A percentile compares a stretch with the other conserved stretches of the same genome.
Evolutionary conservation across 805 yeast species (phyloP).

Genomic region (Teunomyces aglyptinius): DNA sequence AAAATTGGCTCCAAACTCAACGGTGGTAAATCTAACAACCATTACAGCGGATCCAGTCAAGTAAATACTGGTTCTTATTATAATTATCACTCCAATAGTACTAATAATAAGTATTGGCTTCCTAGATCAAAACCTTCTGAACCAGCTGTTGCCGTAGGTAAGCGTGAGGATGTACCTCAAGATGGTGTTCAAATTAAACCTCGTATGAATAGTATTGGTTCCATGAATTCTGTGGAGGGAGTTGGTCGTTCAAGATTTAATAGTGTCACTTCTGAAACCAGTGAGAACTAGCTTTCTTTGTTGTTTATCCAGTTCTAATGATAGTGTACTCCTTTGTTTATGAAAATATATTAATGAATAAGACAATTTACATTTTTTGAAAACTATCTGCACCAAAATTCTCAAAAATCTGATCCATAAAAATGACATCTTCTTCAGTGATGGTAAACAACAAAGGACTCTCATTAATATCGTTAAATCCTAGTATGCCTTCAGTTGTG

Average conservation of each 20-base stretch:
- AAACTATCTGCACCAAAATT: not conserved
- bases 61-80: conserved; percentile 39
- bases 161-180: not conserved
- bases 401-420: conserved; percentile 13
- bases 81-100: conserved; percentile 33
- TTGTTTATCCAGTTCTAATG: not conserved
- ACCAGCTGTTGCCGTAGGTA: not conserved
- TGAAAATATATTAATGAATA: not conserved
- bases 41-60: conserved; percentile 30
- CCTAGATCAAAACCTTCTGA: conserved; percentile 16
- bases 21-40: conserved; percentile 34
- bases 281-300: not conserved
- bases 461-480: not conserved
- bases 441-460: conserved; percentile 6
- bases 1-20: conserved; percentile 29
- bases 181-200: conserved; percentile 5
- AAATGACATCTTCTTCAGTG: conserved; percentile 17
- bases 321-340: not conserved
- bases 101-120: conserved; percentile 42
- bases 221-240: conserved; percentile 11
- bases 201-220: conserved; percentile 16
- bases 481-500: not conserved
- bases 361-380: not conserved
- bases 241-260: conserved; percentile 17
- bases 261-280: conserved; percentile 15